phyloP scores from a whole-genome alignment of 331 rosid species.

The Spiraea crenata region DNA sequence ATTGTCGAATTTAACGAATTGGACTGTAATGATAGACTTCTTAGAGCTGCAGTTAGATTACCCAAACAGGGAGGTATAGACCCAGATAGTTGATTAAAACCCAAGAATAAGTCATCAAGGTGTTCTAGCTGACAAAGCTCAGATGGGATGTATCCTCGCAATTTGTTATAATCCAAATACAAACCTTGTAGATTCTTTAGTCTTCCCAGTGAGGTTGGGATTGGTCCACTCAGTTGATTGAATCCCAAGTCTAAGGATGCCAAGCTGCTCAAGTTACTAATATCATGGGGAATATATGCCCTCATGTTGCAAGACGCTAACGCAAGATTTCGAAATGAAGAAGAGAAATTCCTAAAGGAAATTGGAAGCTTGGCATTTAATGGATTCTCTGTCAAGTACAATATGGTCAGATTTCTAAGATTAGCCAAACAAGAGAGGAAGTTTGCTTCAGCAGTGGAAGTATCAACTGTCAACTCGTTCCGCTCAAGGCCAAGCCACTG shows the following conservation, averaged over 20 bases:
- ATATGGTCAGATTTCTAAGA: neutral
- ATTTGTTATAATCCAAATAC: neutral
- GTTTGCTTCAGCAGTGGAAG: constrained; percentile 1
- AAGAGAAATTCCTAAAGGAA: neutral
- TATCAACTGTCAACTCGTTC: constrained; percentile 17
- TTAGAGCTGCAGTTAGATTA: neutral
- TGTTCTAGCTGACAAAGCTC: constrained; percentile 15
- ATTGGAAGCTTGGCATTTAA: constrained; percentile 1
- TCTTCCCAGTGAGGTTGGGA: constrained; percentile 17
- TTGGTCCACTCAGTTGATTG: constrained; percentile 15
- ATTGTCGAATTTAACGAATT: neutral
- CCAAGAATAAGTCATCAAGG: neutral
- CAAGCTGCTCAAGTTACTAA: constrained; percentile 8
- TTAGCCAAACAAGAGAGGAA: neutral
- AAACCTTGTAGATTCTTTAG: neutral
- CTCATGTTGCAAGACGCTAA: constrained; percentile 1
- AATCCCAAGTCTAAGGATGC: neutral
- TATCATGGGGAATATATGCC: neutral
- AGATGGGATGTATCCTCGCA: constrained; percentile 7
- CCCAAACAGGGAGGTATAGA: constrained; percentile 12
- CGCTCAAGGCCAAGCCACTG: neutral
- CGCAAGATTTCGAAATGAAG: neutral
- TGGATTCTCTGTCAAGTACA: constrained; percentile 3
- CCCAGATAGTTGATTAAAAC: constrained; percentile 3
- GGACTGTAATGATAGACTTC: neutral